A percentile compares a stretch with the other conserved stretches of the same genome.
Conservation (phyloP, 805 yeast genomes). For the Lipomyces sp. region DNA sequence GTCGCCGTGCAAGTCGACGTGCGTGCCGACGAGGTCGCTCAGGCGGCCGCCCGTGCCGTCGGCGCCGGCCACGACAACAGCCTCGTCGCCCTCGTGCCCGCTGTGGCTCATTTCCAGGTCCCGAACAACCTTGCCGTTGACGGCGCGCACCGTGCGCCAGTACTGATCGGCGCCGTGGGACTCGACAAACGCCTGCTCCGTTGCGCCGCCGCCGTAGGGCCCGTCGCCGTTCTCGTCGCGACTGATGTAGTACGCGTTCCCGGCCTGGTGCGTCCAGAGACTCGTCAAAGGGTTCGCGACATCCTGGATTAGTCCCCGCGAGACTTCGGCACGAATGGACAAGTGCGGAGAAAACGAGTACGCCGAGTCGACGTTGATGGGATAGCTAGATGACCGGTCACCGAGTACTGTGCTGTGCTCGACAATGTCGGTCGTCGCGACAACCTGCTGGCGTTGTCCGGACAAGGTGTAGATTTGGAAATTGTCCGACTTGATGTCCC, state of each 20-base stretch:
- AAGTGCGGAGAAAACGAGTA: slow-evolving; percentile 18
- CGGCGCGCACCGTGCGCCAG: slow-evolving; percentile 25
- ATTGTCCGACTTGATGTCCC: slow-evolving; percentile 4
- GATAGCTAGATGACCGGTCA: slow-evolving; percentile 8
- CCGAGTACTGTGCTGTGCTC: slow-evolving; percentile 8
- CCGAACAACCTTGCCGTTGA: slow-evolving; percentile 21
- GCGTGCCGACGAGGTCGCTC: no score
- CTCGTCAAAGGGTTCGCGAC: not conserved
- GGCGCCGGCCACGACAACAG: not conserved
- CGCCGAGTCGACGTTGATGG: slow-evolving; percentile 13
- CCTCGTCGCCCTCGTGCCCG: not conserved
- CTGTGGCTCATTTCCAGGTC: slow-evolving; percentile 15
- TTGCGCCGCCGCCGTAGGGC: slow-evolving; percentile 26
- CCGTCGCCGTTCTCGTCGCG: slow-evolving; percentile 20
- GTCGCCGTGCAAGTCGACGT: no score
- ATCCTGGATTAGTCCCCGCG: slow-evolving; percentile 8
- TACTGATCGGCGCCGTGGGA: slow-evolving; percentile 7
- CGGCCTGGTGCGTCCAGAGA: slow-evolving; percentile 26
- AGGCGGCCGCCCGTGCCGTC: no score
- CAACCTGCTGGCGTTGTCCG: slow-evolving; percentile 16
- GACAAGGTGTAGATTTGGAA: slow-evolving; percentile 9
- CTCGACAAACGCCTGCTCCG: slow-evolving; percentile 18
- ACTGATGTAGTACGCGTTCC: slow-evolving; percentile 18
- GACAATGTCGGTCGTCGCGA: not conserved
- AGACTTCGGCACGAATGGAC: slow-evolving; percentile 13